Conservation (phyloP, 1,284 basidiomycete genomes). For the Inonotus hispidus region DNA sequence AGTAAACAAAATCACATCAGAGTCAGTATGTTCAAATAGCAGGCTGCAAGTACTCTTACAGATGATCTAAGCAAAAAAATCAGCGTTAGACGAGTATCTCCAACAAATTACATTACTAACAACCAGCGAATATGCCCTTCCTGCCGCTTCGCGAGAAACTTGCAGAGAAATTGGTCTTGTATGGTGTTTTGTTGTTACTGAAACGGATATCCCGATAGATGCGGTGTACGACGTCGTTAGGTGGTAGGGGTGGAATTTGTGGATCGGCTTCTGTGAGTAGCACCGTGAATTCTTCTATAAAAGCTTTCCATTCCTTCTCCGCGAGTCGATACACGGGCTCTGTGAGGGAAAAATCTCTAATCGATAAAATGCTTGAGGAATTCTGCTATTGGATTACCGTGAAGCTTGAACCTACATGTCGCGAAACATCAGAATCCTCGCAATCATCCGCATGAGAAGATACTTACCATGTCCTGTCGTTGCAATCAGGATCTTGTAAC, state of each 20-base stretch:
- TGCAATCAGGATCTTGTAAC: constrained; percentile 70
- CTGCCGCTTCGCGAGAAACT: constrained; percentile 75
- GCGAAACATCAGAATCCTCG: background rate
- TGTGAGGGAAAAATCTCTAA: constrained; percentile 26
- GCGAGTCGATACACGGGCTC: constrained; percentile 80
- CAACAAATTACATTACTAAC: constrained; percentile 39
- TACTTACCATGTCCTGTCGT: constrained; percentile 81
- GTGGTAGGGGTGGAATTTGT: constrained; percentile 78
- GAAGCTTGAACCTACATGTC: constrained; percentile 62
- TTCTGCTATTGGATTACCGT: constrained; percentile 40
- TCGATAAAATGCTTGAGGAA: background rate
- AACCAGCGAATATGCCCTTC: constrained; percentile 73
- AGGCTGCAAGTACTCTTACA: constrained; percentile 23
- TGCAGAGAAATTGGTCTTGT: constrained; percentile 76
- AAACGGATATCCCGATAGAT: constrained; percentile 87
- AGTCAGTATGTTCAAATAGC: background rate
- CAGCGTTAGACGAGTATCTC: background rate
- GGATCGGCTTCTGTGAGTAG: constrained; percentile 66
- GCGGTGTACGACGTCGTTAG: constrained; percentile 82
- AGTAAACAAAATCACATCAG: background rate
- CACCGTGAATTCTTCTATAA: constrained; percentile 67
- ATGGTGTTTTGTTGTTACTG: constrained; percentile 90
- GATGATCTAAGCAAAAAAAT: constrained; percentile 33
- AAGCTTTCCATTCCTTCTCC: constrained; percentile 85
- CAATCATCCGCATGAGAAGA: background rate